Evolutionary conservation across 768 basidiomycete species (phyloP), one percentile per base, ranked within the genome.

Genomic region (Agaricus subrufescens): DNA sequence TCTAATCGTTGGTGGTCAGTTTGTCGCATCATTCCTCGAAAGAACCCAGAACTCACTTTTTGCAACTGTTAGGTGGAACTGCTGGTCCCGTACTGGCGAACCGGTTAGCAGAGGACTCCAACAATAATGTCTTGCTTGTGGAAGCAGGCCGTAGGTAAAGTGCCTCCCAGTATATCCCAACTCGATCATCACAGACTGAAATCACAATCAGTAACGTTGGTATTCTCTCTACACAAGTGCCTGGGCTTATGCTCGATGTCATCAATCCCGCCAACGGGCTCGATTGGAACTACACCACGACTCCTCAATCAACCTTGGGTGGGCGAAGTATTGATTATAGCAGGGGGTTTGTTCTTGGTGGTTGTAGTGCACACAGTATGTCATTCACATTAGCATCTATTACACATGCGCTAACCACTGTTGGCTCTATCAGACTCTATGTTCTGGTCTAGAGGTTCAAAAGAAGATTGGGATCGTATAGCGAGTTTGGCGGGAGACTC

Each of bases 71-170:
- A 66, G 74, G 71, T 34, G 83, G 84, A 9, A 83, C 82, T 25
- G 75, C 82, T 1, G 84, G 84, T 1, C 82, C 79, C 39, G 80
- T 75, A 0, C 67, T 85, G 11, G 83, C 83, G 1, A 73, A 79
- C 19, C 71, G 84, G 3, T 65, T 85, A 1, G 76, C 76, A 6
- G 83, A 84, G 61, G 66, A 80, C 49, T 73, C 77, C 0, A 59
- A 64, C 1, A 66, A 78, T 11, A 69, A 72, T 1, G 82, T 85
- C 1, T 66, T 83, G 19, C 61, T 84, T 1, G 62, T 84, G 3
- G 84, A 85, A 63, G 77, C 81, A 0, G 84, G 84, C 1, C 65
- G 69, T 56, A 85, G 82, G 86, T 83, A 46, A 19, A 6, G n/a
- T 56, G 15, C 11, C 19, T 11, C 12, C 38, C 26, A 11, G 6